Evolutionary conservation across 2,329 filamentous ascomycete genomes (phyloP), one percentile per base, ranked within the genome.

Genomic region (Pyrenochaeta sp.): DNA sequence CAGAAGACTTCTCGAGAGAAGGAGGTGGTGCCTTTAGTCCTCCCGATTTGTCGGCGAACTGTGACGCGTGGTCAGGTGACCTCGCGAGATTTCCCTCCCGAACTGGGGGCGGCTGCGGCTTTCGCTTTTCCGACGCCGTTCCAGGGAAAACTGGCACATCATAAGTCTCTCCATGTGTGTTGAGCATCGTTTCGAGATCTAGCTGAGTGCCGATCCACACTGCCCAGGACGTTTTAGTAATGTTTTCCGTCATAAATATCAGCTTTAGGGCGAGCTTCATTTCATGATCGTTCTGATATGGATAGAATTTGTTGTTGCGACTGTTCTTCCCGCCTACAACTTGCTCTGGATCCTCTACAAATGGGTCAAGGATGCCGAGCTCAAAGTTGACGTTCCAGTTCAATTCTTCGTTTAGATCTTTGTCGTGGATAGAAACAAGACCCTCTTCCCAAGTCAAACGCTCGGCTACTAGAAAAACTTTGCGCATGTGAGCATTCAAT

Each of bases 401-500:
- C 37, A 66, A 31, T 33, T 67, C 56, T 43, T 69, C 60, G 29
- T 72, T 72, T 35, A 55, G 39, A 30, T 66, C 55, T 35, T 60
- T 63, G 12, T 66, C 63, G 14, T 45, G 45, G 1, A 31, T 50
- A 10, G 64, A 60, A 3, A 66, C 54, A 7, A 37, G 20, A 17
- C 49, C 57, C 14, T 62, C 56, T 3, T 66, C 56, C 60, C 62
- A 69, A 4, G 59, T 61, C 30, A 73, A 41, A 17, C 67, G 59
- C 42, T 72, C 64, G 1, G 69, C 67, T 9, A 68, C 60, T 5
- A 73, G 51, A 15, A 72, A 73, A 1, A 69, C 39, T 36, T 71
- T 73, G n/a, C 60, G 68, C 20, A 55, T 51, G 36, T 72, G 66
- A 1, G 61, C 36, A 2, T 63, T 67, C 14, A 52, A 36, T 23